These are phyloP conservation scores for Populus nigra DNA, from an alignment of 345 rosid genomes.

Conservation along the genomic window DNA sequence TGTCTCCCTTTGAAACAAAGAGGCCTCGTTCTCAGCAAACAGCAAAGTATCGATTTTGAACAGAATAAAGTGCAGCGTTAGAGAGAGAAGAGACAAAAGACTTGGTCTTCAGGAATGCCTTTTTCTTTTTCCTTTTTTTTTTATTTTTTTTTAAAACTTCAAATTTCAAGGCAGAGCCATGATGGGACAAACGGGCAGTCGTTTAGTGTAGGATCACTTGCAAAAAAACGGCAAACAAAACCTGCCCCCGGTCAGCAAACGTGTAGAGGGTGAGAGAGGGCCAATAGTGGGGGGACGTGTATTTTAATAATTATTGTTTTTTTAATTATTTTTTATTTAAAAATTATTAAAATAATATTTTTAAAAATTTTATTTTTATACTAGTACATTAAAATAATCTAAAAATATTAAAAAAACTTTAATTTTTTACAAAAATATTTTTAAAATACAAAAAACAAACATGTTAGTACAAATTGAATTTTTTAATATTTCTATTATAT, in stretches of 20 bases:
- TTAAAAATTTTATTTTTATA: too few species aligned
- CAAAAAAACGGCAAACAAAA: conserved; percentile 28
- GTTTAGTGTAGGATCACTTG: conserved; percentile 5
- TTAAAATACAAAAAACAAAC: too few species aligned
- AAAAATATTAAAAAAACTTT: too few species aligned
- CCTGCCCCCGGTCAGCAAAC: conserved; percentile 33
- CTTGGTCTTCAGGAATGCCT: conserved; percentile 22
- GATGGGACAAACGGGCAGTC: conserved; percentile 27
- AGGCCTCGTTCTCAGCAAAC: conserved; percentile 72
- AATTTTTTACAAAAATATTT: too few species aligned
- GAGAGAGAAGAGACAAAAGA: conserved; percentile 19
- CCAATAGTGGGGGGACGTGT: background rate
- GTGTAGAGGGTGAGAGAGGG: conserved; percentile 9
- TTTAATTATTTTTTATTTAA: too few species aligned
- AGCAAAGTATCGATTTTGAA: conserved; percentile 67
- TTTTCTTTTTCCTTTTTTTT: background rate
- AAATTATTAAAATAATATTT: too few species aligned
- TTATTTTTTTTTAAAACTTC: background rate
- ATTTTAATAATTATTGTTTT: too few species aligned
- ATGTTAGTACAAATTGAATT: too few species aligned
- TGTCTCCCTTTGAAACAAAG: conserved; percentile 33
- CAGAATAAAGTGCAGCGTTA: conserved; percentile 68
- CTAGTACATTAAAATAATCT: too few species aligned
- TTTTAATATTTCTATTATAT: too few species aligned
- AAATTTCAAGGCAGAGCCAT: conserved; percentile 29